These are phyloP conservation scores for Pyropia haitanensis DNA, from an alignment of 23 red algal species.

Conservation along the genomic window DNA sequence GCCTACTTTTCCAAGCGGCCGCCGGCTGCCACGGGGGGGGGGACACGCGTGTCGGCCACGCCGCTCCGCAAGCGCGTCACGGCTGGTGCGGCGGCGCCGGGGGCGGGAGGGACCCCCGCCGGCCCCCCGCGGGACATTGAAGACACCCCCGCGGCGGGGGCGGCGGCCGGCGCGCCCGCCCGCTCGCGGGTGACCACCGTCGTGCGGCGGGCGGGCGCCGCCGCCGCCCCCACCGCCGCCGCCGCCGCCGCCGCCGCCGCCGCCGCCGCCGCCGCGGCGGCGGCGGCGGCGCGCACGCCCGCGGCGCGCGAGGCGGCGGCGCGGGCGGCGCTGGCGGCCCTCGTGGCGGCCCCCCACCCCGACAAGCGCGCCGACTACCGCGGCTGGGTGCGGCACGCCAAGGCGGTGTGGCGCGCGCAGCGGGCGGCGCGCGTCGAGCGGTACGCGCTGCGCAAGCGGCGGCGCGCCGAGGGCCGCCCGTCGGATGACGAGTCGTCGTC, in stretches of 20 bases:
- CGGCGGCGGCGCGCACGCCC: constrained; percentile 8
- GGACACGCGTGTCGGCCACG: neutral
- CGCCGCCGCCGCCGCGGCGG: neutral
- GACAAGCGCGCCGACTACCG: constrained; percentile 28
- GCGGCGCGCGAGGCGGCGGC: constrained; percentile 5
- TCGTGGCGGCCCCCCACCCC: constrained; percentile 24
- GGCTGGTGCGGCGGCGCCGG: neutral
- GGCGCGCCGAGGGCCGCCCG: too few species aligned
- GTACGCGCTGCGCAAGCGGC: constrained; percentile 3
- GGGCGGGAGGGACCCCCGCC: too few species aligned
- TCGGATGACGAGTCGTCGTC: too few species aligned
- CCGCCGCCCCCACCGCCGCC: constrained; percentile 1
- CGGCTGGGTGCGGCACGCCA: constrained; percentile 51
- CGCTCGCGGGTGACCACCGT: constrained; percentile 17
- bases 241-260: constrained; percentile 1
- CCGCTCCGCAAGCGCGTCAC: constrained; percentile 23
- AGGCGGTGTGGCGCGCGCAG: constrained; percentile 56
- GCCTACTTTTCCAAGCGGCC: constrained; percentile 38
- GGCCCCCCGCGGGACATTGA: constrained; percentile 23
- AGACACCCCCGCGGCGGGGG: constrained; percentile 25
- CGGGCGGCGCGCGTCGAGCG: constrained; percentile 22
- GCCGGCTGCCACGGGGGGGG: too few species aligned
- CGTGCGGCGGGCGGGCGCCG: constrained; percentile 7
- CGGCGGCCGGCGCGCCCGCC: constrained; percentile 29
- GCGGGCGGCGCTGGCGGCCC: constrained; percentile 13